A percentile compares a stretch with the other conserved stretches of the same genome.
These are phyloP conservation scores for Escallonia rubra DNA, from an alignment of 129 eudicot species.

Conservation along the genomic window DNA sequence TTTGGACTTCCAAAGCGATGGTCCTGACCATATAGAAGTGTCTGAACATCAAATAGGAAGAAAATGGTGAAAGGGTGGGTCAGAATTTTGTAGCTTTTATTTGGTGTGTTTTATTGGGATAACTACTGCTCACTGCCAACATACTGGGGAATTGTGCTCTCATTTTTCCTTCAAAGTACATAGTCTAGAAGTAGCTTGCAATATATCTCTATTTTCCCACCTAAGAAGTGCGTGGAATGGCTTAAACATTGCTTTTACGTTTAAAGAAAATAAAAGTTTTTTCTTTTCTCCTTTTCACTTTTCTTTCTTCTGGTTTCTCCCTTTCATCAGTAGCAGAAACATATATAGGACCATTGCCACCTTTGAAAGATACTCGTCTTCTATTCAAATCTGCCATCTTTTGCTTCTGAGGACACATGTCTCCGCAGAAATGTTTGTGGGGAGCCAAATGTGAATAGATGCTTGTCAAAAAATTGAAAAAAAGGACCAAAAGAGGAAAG, in stretches of 20 bases:
- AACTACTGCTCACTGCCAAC: constrained; percentile 23
- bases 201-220: no score
- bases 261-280: no score
- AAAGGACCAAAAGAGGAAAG: neutral
- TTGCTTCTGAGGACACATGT: neutral
- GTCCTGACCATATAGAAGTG: no score
- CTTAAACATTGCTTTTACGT: no score
- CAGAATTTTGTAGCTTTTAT: constrained; percentile 13
- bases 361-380: constrained; percentile 11
- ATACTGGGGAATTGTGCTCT: constrained; percentile 10
- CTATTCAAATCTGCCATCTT: constrained; percentile 7
- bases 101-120: constrained; percentile 3
- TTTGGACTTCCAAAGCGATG: no score
- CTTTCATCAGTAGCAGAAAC: neutral
- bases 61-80: neutral
- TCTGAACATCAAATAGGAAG: no score
- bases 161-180: constrained; percentile 3
- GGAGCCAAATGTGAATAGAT: no score
- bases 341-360: constrained; percentile 4
- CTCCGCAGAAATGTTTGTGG: constrained; percentile 4
- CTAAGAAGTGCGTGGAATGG: no score
- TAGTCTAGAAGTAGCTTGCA: neutral
- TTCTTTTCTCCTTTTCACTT: neutral
- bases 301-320: neutral
- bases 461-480: neutral